phyloP scores from a whole-genome alignment of 2,329 filamentous ascomycete species.

The Tolypocladium amazonense region DNA sequence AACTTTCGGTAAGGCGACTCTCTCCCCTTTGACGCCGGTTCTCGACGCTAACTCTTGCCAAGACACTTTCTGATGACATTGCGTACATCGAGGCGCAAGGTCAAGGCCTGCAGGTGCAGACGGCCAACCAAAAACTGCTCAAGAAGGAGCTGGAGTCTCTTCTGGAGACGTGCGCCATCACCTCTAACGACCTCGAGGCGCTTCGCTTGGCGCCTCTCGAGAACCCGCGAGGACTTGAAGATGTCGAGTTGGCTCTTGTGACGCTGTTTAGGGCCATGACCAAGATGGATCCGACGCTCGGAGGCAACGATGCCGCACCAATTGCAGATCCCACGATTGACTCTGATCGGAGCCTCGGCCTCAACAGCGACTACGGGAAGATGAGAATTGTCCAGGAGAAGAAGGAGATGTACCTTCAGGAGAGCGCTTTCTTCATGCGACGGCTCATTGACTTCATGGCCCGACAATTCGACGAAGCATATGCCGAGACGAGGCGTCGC shows the following conservation, averaged over 20 bases:
- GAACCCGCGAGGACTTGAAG: conserved; percentile 56
- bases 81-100: conserved; percentile 95
- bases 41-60: neutral
- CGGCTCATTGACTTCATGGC: conserved; percentile 75
- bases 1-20: conserved; percentile 61
- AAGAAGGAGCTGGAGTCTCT: conserved; percentile 81
- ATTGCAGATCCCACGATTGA: conserved; percentile 36
- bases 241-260: conserved; percentile 68
- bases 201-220: conserved; percentile 66
- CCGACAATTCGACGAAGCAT: conserved; percentile 66
- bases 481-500: conserved; percentile 57
- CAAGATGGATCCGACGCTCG: conserved; percentile 79
- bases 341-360: conserved; percentile 32
- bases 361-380: conserved; percentile 67
- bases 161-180: conserved; percentile 86
- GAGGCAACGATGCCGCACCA: conserved; percentile 37
- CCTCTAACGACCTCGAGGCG: conserved; percentile 59
- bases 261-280: conserved; percentile 85
- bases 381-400: conserved; percentile 95
- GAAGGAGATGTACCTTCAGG: conserved; percentile 75
- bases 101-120: conserved; percentile 93
- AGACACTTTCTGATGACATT: conserved; percentile 93
- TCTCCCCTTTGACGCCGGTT: neutral
- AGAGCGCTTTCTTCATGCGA: conserved; percentile 66
- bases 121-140: conserved; percentile 89